A percentile compares a stretch with the other conserved stretches of the same genome.
Conservation (phyloP, 352 stramenopile genomes). For the Phytophthora constricta region DNA sequence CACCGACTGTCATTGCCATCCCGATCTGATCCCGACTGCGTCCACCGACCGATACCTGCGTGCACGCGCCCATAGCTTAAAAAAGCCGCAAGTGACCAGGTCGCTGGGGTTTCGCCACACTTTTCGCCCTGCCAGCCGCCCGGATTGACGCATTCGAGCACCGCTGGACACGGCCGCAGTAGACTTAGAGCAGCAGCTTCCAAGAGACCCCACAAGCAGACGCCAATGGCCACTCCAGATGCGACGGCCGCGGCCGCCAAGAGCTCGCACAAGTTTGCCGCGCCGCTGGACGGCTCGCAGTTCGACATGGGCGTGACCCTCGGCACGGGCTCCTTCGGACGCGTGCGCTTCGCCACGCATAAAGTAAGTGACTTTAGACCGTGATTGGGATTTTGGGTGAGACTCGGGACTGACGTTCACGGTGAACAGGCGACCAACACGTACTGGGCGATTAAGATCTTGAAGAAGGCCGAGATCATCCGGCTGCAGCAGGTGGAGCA, state of each 20-base stretch:
- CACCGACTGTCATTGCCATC: constrained; percentile 6
- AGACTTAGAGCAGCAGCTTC: too few species aligned
- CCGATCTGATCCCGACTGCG: constrained; percentile 24
- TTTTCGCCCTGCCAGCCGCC: constrained; percentile 3
- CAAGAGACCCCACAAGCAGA: too few species aligned
- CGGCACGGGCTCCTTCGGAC: constrained; percentile 96
- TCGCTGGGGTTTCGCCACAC: constrained; percentile 34
- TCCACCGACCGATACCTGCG: constrained; percentile 11
- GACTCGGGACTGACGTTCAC: not conserved
- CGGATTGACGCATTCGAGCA: constrained; percentile 36
- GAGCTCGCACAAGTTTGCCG: constrained; percentile 63
- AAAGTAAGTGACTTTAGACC: constrained; percentile 63
- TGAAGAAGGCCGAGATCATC: constrained; percentile 98
- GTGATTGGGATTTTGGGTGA: not conserved
- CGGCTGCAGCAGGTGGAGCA: constrained; percentile 97
- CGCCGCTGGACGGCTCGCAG: constrained; percentile 80
- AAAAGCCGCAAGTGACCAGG: constrained; percentile 37
- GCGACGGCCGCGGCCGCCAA: too few species aligned
- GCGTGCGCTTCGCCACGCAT: constrained; percentile 96
- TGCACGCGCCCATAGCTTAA: constrained; percentile 38
- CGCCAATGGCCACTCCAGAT: constrained; percentile 33
- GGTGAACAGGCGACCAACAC: constrained; percentile 76
- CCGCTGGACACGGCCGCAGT: constrained; percentile 21
- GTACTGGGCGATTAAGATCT: constrained; percentile 97
- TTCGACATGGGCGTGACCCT: constrained; percentile 97